Base-by-base conservation (phyloP, 495 filamentous ascomycete species). In the Margaritispora aquatica region DNA sequence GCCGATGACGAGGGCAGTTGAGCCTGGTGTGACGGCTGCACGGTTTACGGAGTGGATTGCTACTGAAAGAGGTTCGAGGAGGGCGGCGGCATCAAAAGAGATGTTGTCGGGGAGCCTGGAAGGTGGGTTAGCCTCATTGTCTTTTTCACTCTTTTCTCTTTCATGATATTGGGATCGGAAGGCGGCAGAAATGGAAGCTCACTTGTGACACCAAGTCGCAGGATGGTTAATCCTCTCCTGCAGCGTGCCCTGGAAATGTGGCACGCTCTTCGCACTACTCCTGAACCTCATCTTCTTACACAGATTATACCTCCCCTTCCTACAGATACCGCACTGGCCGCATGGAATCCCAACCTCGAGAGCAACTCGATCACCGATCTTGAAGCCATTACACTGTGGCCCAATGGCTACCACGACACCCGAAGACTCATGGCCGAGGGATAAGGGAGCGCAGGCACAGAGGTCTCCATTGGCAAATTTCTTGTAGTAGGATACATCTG, bases 221-320 rank as follows among this genome's bases (percentile, higher is more conserved):
- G 90, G 90, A 72, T 96, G 90, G 72, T 96, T 96, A 60, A 95
- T 91, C 53, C 81, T 79, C 62, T 91, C 88, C 74, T 95, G 92
- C 29, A 96, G 78, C n/a, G 91, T 96, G 22, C 92, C 92, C 72
- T 95, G 90, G 58, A 85, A 85, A 66, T 96, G 92, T 36, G 92
- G 92, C 61, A 85, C 85, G 38, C 79, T 79, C 70, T 94, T 96
- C 49, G 90, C 92, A 63, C 85, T 89, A 67, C 86, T 88, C 69
- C 91, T 79, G 71, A 97, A 97, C 27, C 78, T 78, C 84, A 97
- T 87, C 22, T 75, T 76, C 56, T 85, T 82, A 76, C 92, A 97
- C 51, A 97, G 86, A 68, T 96, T 97, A 71, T 97, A 96, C 62
- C 89, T 76, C 47, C 89, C 89, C 60, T 85, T 80, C 44, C 77